Conservation (phyloP, 176 grass and related monocot species). For the Guadua angustifolia region DNA sequence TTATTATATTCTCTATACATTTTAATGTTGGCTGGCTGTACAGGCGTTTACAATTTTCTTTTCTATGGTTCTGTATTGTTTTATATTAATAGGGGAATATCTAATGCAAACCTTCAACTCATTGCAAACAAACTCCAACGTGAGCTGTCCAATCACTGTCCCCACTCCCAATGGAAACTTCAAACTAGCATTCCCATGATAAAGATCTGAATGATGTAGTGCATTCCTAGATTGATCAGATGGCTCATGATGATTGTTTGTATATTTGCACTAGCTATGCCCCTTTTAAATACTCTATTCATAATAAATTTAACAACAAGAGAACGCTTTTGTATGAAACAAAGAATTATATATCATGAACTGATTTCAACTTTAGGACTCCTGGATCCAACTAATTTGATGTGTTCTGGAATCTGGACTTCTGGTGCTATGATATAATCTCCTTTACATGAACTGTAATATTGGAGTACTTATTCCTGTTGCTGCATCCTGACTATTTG, state of each 20-base stretch:
- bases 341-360: conserved; percentile 17
- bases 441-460: neutral
- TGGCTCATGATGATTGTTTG: conserved; percentile 6
- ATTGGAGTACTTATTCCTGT: conserved; percentile 16
- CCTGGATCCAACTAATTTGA: neutral
- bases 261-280: neutral
- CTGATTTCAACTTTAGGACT: conserved; percentile 14
- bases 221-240: neutral
- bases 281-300: neutral
- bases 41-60: neutral
- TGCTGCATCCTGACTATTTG: conserved; percentile 8
- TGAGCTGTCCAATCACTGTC: neutral
- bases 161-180: neutral
- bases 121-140: neutral
- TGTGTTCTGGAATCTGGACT: neutral
- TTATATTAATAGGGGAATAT: conserved; percentile 2
- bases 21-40: neutral
- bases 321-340: neutral
- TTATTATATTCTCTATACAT: neutral
- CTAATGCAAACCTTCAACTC: conserved; percentile 8
- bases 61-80: neutral
- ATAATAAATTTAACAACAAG: conserved; percentile 23
- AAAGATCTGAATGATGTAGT: conserved; percentile 14
- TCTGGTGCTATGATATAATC: neutral
- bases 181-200: neutral